A percentile compares a stretch with the other conserved stretches of the same genome.
phyloP scores from a whole-genome alignment of 768 basidiomycete genomes.

The Candolleomyces eurysporus region DNA sequence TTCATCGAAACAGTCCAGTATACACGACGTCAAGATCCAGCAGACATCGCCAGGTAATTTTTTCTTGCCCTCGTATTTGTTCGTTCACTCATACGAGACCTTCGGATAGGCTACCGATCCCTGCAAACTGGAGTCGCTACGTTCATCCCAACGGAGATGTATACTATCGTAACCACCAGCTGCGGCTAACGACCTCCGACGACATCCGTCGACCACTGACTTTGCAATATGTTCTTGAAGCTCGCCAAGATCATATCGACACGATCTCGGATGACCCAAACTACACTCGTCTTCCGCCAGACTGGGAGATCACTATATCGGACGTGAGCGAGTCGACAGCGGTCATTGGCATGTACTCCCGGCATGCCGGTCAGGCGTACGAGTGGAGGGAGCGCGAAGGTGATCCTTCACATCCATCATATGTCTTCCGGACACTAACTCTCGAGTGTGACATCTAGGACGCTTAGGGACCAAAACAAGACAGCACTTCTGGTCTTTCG shows the following conservation, averaged over 20 bases:
- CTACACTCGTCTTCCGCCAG: constrained; percentile 28
- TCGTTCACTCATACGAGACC: not conserved
- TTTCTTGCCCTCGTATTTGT: not conserved
- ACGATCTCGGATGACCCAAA: constrained; percentile 29
- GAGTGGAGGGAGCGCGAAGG: constrained; percentile 36
- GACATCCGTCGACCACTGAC: constrained; percentile 33
- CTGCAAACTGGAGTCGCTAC: constrained; percentile 31
- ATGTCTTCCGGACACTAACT: not conserved
- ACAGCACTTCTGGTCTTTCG: constrained; percentile 40
- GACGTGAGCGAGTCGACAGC: constrained; percentile 34
- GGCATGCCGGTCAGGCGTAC: constrained; percentile 28
- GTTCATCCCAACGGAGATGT: constrained; percentile 45
- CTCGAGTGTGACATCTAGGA: constrained; percentile 2
- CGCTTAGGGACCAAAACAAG: constrained; percentile 23
- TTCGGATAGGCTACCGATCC: constrained; percentile 1
- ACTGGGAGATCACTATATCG: constrained; percentile 39
- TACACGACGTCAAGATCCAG: not conserved
- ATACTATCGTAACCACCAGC: constrained; percentile 37
- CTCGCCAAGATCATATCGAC: constrained; percentile 34
- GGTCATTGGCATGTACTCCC: constrained; percentile 37
- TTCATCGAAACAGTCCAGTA: constrained; percentile 12
- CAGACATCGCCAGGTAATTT: not conserved
- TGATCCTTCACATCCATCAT: constrained; percentile 9
- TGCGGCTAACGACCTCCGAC: constrained; percentile 39
- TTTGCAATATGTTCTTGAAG: constrained; percentile 31